phyloP scores from a whole-genome alignment of 768 basidiomycete genomes.

The Collybiopsis confluens region DNA sequence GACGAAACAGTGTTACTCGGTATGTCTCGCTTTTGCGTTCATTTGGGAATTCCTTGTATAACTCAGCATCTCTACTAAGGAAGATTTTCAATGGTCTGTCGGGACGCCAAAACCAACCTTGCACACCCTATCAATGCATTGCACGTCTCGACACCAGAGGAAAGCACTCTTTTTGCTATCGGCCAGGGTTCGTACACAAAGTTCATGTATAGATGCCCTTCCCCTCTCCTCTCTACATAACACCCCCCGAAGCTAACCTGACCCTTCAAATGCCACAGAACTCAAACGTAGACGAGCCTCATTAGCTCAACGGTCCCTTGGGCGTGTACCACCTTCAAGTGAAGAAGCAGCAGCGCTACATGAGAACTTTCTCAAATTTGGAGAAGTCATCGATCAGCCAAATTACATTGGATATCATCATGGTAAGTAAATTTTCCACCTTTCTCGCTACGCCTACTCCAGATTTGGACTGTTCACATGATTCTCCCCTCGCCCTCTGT shows the following conservation, averaged over 20 bases:
- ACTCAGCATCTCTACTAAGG: too few species aligned
- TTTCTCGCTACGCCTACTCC: neutral
- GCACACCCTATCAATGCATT: slow-evolving; percentile 65
- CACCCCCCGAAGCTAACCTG: too few species aligned
- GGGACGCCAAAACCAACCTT: slow-evolving; percentile 62
- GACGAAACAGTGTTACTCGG: slow-evolving; percentile 68
- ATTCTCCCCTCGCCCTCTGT: too few species aligned
- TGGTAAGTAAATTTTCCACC: neutral
- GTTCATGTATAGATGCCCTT: neutral
- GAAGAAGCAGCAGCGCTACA: slow-evolving; percentile 68
- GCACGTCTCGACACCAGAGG: slow-evolving; percentile 54
- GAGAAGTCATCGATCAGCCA: slow-evolving; percentile 26
- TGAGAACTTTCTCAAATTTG: slow-evolving; percentile 59
- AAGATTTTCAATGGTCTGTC: slow-evolving; percentile 90
- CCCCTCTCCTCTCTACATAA: too few species aligned
- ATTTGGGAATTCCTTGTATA: too few species aligned
- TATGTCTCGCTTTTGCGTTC: slow-evolving; percentile 16
- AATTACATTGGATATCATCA: slow-evolving; percentile 1
- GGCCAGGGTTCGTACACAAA: slow-evolving; percentile 59
- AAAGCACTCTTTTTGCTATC: slow-evolving; percentile 55
- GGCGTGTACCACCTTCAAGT: slow-evolving; percentile 70
- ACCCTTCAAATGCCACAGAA: slow-evolving; percentile 33
- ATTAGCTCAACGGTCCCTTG: slow-evolving; percentile 53
- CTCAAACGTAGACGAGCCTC: slow-evolving; percentile 57
- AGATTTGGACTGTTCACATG: too few species aligned